Evolutionary conservation across 805 yeast genomes (phyloP).

Genomic region (Zygoascus tannicola): DNA sequence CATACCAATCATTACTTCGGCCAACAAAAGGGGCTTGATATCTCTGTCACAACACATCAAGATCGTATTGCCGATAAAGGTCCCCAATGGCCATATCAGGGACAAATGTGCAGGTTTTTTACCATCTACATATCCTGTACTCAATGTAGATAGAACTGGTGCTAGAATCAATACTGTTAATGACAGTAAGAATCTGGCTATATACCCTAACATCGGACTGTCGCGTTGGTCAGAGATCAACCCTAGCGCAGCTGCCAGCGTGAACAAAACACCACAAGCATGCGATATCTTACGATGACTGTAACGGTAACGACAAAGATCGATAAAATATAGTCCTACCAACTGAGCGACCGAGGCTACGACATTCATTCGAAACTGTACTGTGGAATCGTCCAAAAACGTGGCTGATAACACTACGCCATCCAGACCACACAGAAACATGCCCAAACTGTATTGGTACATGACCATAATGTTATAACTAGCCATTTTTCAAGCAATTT

Average conservation of each 20-base stretch:
- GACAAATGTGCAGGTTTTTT: not conserved
- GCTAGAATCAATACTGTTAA: not conserved
- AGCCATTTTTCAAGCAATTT: no score
- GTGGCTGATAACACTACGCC: not conserved
- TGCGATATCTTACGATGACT: not conserved
- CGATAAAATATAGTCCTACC: not conserved
- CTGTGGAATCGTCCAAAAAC: not conserved
- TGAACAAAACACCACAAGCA: not conserved
- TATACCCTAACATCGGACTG: not conserved
- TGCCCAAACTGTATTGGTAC: not conserved
- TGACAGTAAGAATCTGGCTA: not conserved
- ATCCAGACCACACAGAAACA: not conserved
- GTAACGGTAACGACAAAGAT: not conserved
- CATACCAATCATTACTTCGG: not conserved
- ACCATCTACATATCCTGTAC: not conserved
- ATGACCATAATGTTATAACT: not conserved
- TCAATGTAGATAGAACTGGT: not conserved
- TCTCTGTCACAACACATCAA: not conserved
- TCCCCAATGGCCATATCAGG: not conserved
- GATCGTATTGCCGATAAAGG: not conserved
- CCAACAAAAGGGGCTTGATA: not conserved
- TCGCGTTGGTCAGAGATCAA: not conserved
- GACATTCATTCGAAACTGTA: slow-evolving; percentile 66
- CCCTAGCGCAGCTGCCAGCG: not conserved
- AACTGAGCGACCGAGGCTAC: slow-evolving; percentile 41